Evolutionary conservation across 148 eudicot species (phyloP), one percentile per base, ranked within the genome.

Genomic region (Silene conica): DNA sequence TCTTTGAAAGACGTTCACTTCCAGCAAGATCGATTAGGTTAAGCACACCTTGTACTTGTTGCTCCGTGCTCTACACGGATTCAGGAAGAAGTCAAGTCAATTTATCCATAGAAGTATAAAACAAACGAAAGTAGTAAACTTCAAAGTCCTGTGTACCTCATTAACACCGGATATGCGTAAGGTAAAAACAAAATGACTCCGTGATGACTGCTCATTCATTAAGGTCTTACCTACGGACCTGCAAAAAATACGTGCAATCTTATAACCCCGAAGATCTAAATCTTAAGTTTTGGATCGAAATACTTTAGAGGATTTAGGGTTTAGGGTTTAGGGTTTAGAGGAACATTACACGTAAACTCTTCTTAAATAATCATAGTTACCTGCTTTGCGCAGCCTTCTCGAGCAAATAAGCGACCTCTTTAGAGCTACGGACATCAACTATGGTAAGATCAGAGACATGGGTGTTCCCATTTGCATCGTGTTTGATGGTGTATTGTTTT

Each of bases 381-480:
- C 99, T 92, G 99, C 99, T 92, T 72, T 89, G 93, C 73, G 92
- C 96, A 71, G 99, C 99, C 80, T 87, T 89, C 1, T 90, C 93
- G 78, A 95, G 80, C 64, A 95, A 86, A 92, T 82, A 95, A 5
- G 99, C 79, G 63, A 95, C 99, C 80, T 95, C 96, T 85, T 76
- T 83, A 64, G 89, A 90, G 73, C 97, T 90, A 45, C 86, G 81
- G 79, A 95, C 99, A 82, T 95, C 99, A 57, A 90, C 86, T 61
- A 92, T 50, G 45, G 97, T 92, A 65, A 95, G 86, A 85, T 92
- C 99, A 66, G 99, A 92, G 63, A 95, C 97, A 65, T 83, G 85
- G 31, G 99, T 95, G 73, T 95, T 92, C 15, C 99, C 97, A 77
- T 89, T 85, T 23, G 92, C 84, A 77, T 95, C 99, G 68, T 95